Evolutionary conservation across 352 stramenopile species (phyloP), one percentile per base, ranked within the genome.

Genomic region (Globisporangium okanoganense): DNA sequence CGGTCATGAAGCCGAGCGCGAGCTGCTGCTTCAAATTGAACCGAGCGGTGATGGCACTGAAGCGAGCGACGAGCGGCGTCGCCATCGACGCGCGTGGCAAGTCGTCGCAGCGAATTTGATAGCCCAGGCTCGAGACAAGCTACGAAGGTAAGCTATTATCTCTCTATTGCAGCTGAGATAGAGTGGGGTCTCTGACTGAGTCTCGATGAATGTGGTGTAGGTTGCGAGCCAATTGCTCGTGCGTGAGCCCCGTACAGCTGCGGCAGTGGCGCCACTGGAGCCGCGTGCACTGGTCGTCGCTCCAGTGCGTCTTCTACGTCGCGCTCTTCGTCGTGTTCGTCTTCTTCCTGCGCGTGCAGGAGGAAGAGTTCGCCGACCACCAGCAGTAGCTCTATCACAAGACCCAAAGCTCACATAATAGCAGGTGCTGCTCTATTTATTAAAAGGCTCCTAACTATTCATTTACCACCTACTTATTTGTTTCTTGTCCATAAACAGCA

Each of bases 281-380:
- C 41, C 67, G 75, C 60, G 70, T 88, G 50, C 71, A 88, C 56
- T 84, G 73, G 75, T 35, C 66, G 16, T 76, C 73, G 25, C 48
- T 88, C 8, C 78, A 88, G 66, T 84, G 76, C 40, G 55, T 80
- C 9, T 84, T 88, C 70, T 85, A 88, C 73, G 72, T 85, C 56
- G 33, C 62, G 50, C 72, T 88, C 40, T 88, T 88, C 55, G 71
- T 82, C 60, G 66, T 78, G 24, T 79, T 85, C 22, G 76, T 88
- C 22, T 76, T 77, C 47, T 88, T 88, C 62, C 67, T 88, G 20
- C 75, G 78, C 22, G 72, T 88, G 0, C 72, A 88, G 64, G 78
- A 88, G 48, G 73, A 82, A 61, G 73, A 83, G 38, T 85, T 82
- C 36, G 73, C 71, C 47, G 40, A 67, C 40, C n/a, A 77, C 56